These are phyloP conservation scores for Kluyveromyces siamensis DNA, from an alignment of 805 yeast genomes.

Conservation along the genomic window DNA sequence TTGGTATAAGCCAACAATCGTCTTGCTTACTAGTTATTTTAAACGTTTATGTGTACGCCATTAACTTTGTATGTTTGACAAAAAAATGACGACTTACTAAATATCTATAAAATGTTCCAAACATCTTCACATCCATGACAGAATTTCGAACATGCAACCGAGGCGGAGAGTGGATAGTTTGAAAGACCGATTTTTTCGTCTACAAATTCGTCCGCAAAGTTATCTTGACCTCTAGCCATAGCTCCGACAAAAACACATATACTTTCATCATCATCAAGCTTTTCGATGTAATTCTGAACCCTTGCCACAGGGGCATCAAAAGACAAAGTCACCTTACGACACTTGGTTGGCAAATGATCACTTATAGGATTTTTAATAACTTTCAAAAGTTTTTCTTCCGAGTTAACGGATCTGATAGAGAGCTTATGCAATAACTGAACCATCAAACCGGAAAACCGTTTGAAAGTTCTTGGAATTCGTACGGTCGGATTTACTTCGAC, in stretches of 20 bases:
- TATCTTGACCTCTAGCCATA: conserved; percentile 97
- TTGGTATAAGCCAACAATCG: background rate
- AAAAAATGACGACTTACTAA: background rate
- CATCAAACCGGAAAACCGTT: conserved; percentile 95
- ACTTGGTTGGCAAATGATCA: conserved; percentile 92
- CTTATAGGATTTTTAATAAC: conserved; percentile 96
- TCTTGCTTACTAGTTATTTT: background rate
- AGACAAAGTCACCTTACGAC: conserved; percentile 86
- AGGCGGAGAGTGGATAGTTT: conserved; percentile 90
- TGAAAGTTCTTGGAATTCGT: conserved; percentile 96
- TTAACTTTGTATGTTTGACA: background rate
- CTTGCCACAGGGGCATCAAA: conserved; percentile 84
- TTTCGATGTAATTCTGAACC: conserved; percentile 78
- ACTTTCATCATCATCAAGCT: conserved; percentile 80
- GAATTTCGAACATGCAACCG: conserved; percentile 96
- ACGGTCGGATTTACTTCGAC: conserved; percentile 94
- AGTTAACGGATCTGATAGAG: conserved; percentile 87
- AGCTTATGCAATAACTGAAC: conserved; percentile 90
- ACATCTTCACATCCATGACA: conserved; percentile 99
- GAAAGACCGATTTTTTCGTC: conserved; percentile 96
- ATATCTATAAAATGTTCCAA: conserved; percentile 58
- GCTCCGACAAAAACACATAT: conserved; percentile 98
- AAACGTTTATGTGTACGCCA: background rate
- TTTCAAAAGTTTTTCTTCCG: conserved; percentile 86
- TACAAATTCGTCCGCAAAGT: conserved; percentile 92